These are phyloP conservation scores for Trypanosoma scelopori DNA, from an alignment of 208 protist species.

Conservation along the genomic window DNA sequence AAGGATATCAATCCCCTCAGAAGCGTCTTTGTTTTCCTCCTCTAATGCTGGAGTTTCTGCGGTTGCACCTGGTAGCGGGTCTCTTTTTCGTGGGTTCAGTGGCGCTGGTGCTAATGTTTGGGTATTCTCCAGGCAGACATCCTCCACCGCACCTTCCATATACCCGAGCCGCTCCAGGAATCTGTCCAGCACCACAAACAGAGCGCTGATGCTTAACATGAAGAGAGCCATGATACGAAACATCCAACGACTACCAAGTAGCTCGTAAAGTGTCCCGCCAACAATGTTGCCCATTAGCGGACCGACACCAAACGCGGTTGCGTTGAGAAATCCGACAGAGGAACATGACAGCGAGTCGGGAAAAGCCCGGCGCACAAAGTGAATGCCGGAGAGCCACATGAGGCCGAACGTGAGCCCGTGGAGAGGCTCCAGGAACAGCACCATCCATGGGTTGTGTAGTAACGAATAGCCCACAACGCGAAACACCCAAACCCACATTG, in stretches of 20 bases:
- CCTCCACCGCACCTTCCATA: not conserved
- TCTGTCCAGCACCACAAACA: conserved; percentile 17
- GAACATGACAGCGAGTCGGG: conserved; percentile 19
- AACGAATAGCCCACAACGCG: conserved; percentile 36
- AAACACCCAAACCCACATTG: conserved; percentile 18
- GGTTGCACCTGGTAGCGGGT: not conserved
- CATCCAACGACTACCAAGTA: conserved; percentile 26
- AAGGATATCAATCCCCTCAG: too few species aligned
- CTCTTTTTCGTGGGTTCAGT: not conserved
- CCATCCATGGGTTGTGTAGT: conserved; percentile 34
- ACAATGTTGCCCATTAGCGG: conserved; percentile 34
- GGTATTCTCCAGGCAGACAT: not conserved
- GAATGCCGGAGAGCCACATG: conserved; percentile 37
- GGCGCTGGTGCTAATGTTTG: too few species aligned
- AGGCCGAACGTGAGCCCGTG: conserved; percentile 41
- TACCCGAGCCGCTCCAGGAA: conserved; percentile 19
- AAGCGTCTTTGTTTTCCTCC: not conserved
- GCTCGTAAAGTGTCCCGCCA: conserved; percentile 33
- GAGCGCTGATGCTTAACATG: conserved; percentile 19
- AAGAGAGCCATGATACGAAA: conserved; percentile 23
- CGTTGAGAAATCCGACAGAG: conserved; percentile 34
- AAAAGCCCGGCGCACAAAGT: conserved; percentile 28
- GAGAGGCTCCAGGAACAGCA: conserved; percentile 36
- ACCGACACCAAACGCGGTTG: conserved; percentile 32
- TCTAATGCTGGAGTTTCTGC: not conserved